Conservation (phyloP, 2,329 filamentous ascomycete species). For the Furcasterigmium sp. region DNA sequence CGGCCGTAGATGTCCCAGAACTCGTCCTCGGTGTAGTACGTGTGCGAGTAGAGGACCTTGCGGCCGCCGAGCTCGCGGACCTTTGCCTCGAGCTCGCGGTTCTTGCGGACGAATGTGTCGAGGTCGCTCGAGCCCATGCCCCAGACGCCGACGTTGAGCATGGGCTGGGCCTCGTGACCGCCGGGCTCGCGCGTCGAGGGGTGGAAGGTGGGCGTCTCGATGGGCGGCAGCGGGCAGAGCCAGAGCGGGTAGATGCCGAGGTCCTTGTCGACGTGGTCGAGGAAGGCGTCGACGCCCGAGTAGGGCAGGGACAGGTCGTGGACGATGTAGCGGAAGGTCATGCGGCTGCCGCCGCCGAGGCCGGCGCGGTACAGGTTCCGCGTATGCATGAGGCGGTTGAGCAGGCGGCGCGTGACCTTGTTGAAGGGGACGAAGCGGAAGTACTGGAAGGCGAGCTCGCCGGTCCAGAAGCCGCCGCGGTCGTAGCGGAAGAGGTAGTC, state of each 20-base stretch:
- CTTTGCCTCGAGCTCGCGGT: constrained; percentile 55
- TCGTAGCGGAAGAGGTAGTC: constrained; percentile 72
- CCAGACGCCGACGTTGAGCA: constrained; percentile 61
- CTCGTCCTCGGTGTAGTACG: constrained; percentile 62
- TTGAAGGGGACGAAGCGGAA: constrained; percentile 59
- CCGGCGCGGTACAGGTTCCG: constrained; percentile 61
- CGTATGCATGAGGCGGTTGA: constrained; percentile 59
- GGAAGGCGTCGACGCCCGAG: constrained; percentile 34
- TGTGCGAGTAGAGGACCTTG: constrained; percentile 67
- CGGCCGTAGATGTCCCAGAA: constrained; percentile 63
- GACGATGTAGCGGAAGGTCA: constrained; percentile 56
- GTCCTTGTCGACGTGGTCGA: constrained; percentile 39
- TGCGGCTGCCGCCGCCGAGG: constrained; percentile 47
- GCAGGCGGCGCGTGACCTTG: constrained; percentile 52
- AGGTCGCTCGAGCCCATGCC: constrained; percentile 38
- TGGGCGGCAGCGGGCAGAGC: constrained; percentile 48
- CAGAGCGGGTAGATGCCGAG: constrained; percentile 49
- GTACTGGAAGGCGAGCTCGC: constrained; percentile 56
- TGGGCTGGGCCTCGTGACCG: constrained; percentile 2
- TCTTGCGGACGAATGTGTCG: constrained; percentile 44
- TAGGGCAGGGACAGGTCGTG: constrained; percentile 57
- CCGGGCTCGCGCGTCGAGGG: constrained; percentile 7
- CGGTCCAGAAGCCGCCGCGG: constrained; percentile 65
- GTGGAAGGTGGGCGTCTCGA: constrained; percentile 23
- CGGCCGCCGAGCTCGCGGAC: constrained; percentile 55